Base-by-base conservation (phyloP, 192 early-diverging fungal species). In the Pilaira anomala region DNA sequence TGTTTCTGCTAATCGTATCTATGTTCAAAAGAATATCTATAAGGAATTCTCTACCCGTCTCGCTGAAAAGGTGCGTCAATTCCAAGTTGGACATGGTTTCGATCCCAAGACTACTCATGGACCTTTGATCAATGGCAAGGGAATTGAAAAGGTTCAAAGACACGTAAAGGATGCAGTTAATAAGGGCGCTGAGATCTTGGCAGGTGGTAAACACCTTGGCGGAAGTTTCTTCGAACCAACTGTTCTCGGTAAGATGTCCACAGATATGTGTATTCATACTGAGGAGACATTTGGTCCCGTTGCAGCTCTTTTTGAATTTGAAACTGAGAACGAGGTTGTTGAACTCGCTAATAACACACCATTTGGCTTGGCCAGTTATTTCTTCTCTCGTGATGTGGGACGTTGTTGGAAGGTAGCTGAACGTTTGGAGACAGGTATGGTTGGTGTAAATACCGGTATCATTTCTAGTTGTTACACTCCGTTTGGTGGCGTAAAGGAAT, bases 241-340 rank as follows among this genome's bases (percentile, higher is more conserved):
- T 0, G 83, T 97, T 16, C 62, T 97, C 22, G 75, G 77, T 6
- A 80, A 83, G 12, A 87, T 93, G 71, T 80, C 76, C 4, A 78
- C 82, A 19, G 75, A 81, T 24, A 91, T 93, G 87, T 62, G 69
- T 13, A 83, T 96, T 50, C 69, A 83, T 29, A 74, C 67, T 28
- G 91, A 94, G 72, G 95, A 98, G 72, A 90, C 90, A 4, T 98
- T 98, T 84, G 95, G 95, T 1, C 95, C 95, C 13, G 81, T 97
- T 24, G 91, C 89, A 28, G 85, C 81, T 12, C 74, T 98, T 28
- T 88, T 83, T 71, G 76, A 62, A 14, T 97, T 97, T 69, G 63
- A 83, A 0, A 83, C 83, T 14, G 93, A 94, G 58, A 87, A 90
- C 1, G 90, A 96, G 65, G 91, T 93, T 3, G 33, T 96, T 9